These are phyloP conservation scores for Grammothele lineata DNA, from an alignment of 768 basidiomycete species.

Conservation along the genomic window DNA sequence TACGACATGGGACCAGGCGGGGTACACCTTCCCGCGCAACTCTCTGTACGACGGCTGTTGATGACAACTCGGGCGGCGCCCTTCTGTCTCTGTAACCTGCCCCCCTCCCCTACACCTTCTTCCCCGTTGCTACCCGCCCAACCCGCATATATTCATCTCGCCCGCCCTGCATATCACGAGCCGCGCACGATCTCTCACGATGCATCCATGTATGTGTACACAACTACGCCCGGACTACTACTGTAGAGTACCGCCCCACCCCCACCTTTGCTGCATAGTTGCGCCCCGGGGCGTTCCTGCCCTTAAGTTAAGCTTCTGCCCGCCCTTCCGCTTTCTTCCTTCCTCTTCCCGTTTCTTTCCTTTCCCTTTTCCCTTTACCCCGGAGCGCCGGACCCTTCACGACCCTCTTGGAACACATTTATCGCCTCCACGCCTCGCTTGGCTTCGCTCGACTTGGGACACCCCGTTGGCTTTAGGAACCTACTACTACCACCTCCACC, in stretches of 20 bases:
- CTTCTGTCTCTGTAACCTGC: too few species aligned
- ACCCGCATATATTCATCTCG: neutral
- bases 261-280: too few species aligned
- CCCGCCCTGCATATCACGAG: conserved; percentile 7
- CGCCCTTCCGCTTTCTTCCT: neutral
- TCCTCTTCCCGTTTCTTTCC: neutral
- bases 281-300: too few species aligned
- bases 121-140: neutral
- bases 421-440: too few species aligned
- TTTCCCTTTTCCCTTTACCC: neutral
- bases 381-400: too few species aligned
- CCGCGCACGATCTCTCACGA: conserved; percentile 13
- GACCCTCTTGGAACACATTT: too few species aligned
- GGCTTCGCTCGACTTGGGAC: too few species aligned
- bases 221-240: conserved; percentile 14
- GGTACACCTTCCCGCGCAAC: conserved; percentile 74
- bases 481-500: too few species aligned
- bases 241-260: conserved; percentile 16
- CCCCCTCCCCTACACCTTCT: too few species aligned
- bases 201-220: conserved; percentile 14
- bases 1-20: conserved; percentile 80
- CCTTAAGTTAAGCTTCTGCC: too few species aligned
- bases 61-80: too few species aligned
- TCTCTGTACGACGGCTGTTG: conserved; percentile 33
- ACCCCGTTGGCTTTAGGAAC: too few species aligned